Evolutionary conservation across 805 yeast species (phyloP).

Genomic region (Metschnikowia kunwiensis): DNA sequence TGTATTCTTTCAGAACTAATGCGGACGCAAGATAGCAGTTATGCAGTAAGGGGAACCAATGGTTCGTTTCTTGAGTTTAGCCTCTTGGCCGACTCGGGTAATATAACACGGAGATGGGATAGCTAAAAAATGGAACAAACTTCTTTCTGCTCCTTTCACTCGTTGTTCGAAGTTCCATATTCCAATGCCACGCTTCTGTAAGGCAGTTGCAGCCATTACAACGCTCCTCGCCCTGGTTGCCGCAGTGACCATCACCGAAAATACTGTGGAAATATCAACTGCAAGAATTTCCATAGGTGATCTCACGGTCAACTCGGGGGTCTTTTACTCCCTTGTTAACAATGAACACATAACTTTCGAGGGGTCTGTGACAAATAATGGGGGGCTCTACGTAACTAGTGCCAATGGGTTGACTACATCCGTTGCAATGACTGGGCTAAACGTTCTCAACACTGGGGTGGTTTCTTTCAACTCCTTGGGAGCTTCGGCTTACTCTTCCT

Average conservation of each 20-base stretch:
- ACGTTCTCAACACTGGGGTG: constrained; percentile 18
- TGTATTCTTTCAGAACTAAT: too few relatives aligned
- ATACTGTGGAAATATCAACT: not conserved
- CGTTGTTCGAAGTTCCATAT: too few relatives aligned
- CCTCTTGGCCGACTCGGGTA: too few relatives aligned
- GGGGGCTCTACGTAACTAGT: constrained; percentile 11
- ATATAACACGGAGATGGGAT: too few relatives aligned
- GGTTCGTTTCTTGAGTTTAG: too few relatives aligned
- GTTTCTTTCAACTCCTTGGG: constrained; percentile 22
- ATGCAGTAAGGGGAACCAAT: too few relatives aligned
- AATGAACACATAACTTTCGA: constrained; percentile 2
- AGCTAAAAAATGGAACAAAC: too few relatives aligned
- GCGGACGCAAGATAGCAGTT: too few relatives aligned
- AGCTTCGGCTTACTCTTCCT: constrained; percentile 19
- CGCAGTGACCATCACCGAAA: constrained; percentile 3
- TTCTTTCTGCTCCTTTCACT: too few relatives aligned
- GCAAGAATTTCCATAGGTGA: not conserved
- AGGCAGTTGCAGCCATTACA: not conserved
- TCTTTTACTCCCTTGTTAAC: constrained; percentile 10
- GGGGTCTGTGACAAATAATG: constrained; percentile 7
- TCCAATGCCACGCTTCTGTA: not conserved
- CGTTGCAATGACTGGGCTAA: constrained; percentile 1
- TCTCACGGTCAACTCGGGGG: constrained; percentile 7
- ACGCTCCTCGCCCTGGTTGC: not conserved
- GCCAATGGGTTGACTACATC: not conserved